These are phyloP conservation scores for Hymenoscyphus scutula DNA, from an alignment of 2,329 filamentous ascomycete species.

Conservation along the genomic window DNA sequence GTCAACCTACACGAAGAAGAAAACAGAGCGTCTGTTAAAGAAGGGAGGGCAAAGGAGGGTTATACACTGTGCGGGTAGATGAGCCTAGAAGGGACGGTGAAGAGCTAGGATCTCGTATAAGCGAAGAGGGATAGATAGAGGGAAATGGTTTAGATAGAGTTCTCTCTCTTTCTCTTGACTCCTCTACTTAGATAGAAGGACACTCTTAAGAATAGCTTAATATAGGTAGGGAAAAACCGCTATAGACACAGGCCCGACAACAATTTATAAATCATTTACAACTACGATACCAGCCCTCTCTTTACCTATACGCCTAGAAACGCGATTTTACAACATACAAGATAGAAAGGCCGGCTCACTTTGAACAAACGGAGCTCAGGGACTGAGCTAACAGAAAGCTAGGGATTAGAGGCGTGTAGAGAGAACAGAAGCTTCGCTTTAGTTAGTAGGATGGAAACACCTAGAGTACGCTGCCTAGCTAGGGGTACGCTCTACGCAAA, in stretches of 20 bases:
- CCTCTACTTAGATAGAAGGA: background rate
- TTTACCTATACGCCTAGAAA: background rate
- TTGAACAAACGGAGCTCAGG: background rate
- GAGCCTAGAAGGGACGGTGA: background rate
- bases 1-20: constrained; percentile 1
- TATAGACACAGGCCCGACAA: constrained; percentile 3
- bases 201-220: background rate
- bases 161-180: too few species aligned
- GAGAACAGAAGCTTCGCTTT: constrained; percentile 15
- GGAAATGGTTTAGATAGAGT: too few species aligned
- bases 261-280: background rate
- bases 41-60: background rate
- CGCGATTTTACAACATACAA: constrained; percentile 8
- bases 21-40: constrained; percentile 9
- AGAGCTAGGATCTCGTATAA: background rate
- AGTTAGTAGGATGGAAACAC: constrained; percentile 19
- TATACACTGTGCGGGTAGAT: constrained; percentile 1
- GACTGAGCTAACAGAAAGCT: constrained; percentile 1
- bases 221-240: background rate
- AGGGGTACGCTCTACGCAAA: constrained; percentile 17
- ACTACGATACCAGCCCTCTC: constrained; percentile 1
- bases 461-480: constrained; percentile 14
- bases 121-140: too few species aligned
- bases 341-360: constrained; percentile 8
- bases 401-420: constrained; percentile 8